Evolutionary conservation across 1,139 yeast genomes (phyloP).

Genomic region (Pichia sp.): DNA sequence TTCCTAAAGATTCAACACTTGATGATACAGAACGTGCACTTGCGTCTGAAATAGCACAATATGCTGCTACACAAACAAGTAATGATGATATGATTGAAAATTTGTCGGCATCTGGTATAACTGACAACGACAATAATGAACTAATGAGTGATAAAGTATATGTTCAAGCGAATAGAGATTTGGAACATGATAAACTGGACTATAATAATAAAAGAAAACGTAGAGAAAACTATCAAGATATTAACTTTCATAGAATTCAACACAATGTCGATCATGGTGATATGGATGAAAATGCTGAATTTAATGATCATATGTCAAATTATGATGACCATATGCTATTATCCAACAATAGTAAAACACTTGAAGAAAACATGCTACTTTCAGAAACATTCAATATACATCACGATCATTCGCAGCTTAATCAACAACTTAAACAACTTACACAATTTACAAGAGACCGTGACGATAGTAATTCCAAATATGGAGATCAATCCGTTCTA

Average conservation of each 20-base stretch:
- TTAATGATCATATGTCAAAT: not conserved
- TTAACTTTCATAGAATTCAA: not conserved
- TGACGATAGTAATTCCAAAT: conserved; percentile 4
- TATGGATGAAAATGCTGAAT: not conserved
- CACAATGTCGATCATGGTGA: not conserved
- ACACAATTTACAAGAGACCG: conserved; percentile 17
- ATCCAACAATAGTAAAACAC: not conserved
- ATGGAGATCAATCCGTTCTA: conserved; percentile 9
- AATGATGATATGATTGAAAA: not conserved
- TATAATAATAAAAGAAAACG: not conserved
- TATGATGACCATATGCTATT: not conserved
- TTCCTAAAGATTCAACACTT: not conserved
- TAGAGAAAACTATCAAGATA: not conserved
- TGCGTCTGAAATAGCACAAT: not conserved
- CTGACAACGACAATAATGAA: not conserved
- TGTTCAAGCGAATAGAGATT: not conserved
- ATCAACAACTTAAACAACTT: conserved; percentile 26
- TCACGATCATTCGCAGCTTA: conserved; percentile 25
- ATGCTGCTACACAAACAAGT: not conserved
- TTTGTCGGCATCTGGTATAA: not conserved
- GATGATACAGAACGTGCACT: not conserved
- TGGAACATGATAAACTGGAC: not conserved
- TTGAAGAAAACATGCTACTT: conserved; percentile 2
- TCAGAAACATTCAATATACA: conserved; percentile 7
- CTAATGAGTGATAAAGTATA: not conserved